Conservation (phyloP, 805 yeast genomes). For the Spathaspora boniae region DNA sequence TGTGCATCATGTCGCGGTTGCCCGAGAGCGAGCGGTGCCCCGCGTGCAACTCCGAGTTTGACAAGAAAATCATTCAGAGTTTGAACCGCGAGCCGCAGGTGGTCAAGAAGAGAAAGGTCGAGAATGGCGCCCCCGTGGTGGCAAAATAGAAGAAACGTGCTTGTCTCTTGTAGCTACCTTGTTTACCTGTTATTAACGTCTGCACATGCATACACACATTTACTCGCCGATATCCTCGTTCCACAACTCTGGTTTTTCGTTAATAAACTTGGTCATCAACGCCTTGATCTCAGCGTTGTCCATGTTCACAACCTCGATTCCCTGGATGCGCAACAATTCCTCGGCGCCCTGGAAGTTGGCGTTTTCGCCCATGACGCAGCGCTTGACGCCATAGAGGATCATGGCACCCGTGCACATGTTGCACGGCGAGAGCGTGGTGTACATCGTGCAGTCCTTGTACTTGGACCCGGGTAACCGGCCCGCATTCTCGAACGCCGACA, state of each 20-base stretch:
- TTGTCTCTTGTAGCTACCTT: background rate
- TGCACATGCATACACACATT: too few relatives aligned
- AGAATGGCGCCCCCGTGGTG: conserved; percentile 16
- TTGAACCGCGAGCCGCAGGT: conserved; percentile 62
- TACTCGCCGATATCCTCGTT: conserved; percentile 68
- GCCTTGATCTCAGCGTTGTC: conserved; percentile 60
- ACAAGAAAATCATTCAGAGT: conserved; percentile 54
- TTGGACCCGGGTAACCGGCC: conserved; percentile 80
- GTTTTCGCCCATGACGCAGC: conserved; percentile 90
- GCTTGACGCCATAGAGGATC: conserved; percentile 77
- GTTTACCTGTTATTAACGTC: too few relatives aligned
- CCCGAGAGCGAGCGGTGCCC: conserved; percentile 76
- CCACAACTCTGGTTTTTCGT: conserved; percentile 77
- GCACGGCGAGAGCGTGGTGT: conserved; percentile 91
- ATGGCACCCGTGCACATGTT: conserved; percentile 96
- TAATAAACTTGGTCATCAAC: conserved; percentile 75
- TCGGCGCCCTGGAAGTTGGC: conserved; percentile 82
- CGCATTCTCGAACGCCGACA: conserved; percentile 81
- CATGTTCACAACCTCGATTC: conserved; percentile 67
- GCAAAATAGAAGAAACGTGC: background rate
- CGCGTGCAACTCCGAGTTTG: conserved; percentile 79
- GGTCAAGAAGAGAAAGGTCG: conserved; percentile 33
- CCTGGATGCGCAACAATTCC: conserved; percentile 60
- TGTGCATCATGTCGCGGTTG: conserved; percentile 69
- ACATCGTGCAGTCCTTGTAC: conserved; percentile 84